Evolutionary conservation across 140 eudicot species (phyloP).

Genomic region (Senecio squalidus): DNA sequence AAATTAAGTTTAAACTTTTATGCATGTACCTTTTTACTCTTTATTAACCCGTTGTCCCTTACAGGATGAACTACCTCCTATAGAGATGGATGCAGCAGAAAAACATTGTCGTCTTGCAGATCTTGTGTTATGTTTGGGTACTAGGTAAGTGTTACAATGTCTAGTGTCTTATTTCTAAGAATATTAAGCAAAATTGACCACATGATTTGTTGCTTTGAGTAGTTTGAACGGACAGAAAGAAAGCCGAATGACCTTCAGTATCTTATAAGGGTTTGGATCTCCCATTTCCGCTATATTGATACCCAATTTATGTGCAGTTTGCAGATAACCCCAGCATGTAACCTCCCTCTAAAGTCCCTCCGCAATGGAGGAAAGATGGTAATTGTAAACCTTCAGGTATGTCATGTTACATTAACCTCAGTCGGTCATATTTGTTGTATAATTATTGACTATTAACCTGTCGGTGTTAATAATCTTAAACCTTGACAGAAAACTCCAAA

Average conservation of each 20-base stretch:
- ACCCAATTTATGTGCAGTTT: constrained; percentile 38
- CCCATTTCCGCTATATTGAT: background rate
- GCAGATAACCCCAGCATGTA: constrained; percentile 88
- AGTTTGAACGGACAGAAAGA: constrained; percentile 2
- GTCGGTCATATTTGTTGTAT: background rate
- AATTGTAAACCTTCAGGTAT: constrained; percentile 84
- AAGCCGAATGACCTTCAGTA: background rate
- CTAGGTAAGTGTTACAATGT: constrained; percentile 39
- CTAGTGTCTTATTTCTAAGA: too few species aligned
- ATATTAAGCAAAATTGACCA: too few species aligned
- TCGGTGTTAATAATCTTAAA: constrained; percentile 7
- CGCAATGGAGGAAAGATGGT: constrained; percentile 66
- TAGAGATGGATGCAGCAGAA: constrained; percentile 62
- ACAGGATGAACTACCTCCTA: constrained; percentile 66
- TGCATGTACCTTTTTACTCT: background rate
- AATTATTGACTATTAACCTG: constrained; percentile 4
- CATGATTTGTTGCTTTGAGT: too few species aligned
- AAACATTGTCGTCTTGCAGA: constrained; percentile 66
- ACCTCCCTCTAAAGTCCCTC: constrained; percentile 53
- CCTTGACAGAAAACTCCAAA: constrained; percentile 64
- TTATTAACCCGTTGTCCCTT: constrained; percentile 9
- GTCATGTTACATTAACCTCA: background rate
- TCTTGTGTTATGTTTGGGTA: constrained; percentile 65
- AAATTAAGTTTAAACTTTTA: background rate
- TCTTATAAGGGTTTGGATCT: constrained; percentile 8